These are phyloP conservation scores for Mollisia scopiformis DNA, from an alignment of 2,329 filamentous ascomycete species.

Conservation along the genomic window DNA sequence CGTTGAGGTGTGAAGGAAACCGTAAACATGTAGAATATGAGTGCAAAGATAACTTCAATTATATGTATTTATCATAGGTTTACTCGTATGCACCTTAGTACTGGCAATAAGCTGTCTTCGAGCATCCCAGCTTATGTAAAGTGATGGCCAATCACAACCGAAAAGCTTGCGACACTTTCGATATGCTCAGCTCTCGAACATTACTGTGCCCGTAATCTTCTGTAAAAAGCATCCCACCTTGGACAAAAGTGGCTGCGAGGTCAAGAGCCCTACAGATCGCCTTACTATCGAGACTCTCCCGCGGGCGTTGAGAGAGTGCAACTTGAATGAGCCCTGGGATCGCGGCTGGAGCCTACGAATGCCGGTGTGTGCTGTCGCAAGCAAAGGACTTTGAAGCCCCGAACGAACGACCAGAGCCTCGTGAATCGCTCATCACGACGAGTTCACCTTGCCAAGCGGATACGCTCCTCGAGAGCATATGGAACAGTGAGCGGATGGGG, in stretches of 20 bases:
- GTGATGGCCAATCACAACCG: background rate
- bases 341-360: background rate
- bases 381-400: too few species aligned
- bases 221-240: background rate
- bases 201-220: background rate
- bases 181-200: background rate
- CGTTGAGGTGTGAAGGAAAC: background rate
- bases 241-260: background rate
- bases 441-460: background rate
- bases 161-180: background rate
- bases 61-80: background rate
- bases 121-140: background rate
- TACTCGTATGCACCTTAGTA: background rate
- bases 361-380: too few species aligned
- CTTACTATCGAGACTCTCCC: conserved; percentile 7
- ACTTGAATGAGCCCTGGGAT: conserved; percentile 5
- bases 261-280: background rate
- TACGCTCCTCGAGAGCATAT: conserved; percentile 14
- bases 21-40: background rate
- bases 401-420: conserved; percentile 7
- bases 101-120: background rate
- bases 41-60: background rate
- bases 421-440: background rate
- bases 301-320: conserved; percentile 10
- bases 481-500: conserved; percentile 23